These are phyloP conservation scores for Boechera divaricarpa DNA, from an alignment of 345 rosid genomes.

Conservation along the genomic window DNA sequence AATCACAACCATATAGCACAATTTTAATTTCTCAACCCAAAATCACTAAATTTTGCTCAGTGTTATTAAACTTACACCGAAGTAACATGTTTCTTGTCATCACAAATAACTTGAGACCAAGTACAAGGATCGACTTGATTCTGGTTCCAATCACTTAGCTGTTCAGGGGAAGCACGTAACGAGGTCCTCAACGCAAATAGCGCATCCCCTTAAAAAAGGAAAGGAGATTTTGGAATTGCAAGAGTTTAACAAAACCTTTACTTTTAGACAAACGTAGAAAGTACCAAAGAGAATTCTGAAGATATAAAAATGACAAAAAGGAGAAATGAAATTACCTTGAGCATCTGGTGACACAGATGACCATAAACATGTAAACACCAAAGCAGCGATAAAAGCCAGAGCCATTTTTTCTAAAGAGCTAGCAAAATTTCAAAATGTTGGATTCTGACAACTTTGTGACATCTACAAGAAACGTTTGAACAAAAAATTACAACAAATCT, in stretches of 20 bases:
- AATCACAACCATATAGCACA: conserved; percentile 15
- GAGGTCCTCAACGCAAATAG: conserved; percentile 62
- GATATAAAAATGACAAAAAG: not conserved
- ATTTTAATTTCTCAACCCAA: not conserved
- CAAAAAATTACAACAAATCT: not conserved
- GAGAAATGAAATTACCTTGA: conserved; percentile 61
- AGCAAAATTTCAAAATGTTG: not conserved
- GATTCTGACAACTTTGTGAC: conserved; percentile 10
- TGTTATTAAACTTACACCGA: conserved; percentile 65
- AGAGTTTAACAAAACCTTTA: not conserved
- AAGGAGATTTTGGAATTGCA: conserved; percentile 10
- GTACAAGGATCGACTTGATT: conserved; percentile 94
- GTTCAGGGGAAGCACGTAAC: conserved; percentile 55
- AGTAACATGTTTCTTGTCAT: conserved; percentile 51
- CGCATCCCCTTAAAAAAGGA: conserved; percentile 67
- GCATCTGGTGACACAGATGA: conserved; percentile 62
- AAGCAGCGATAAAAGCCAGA: conserved; percentile 45
- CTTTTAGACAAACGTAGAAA: not conserved
- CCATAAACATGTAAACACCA: conserved; percentile 56
- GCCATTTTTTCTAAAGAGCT: conserved; percentile 52
- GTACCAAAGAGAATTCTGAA: not conserved
- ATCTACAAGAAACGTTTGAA: conserved; percentile 29
- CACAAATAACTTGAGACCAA: conserved; percentile 81
- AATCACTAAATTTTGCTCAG: not conserved
- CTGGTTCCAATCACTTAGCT: conserved; percentile 80